Percentiles rank a stretch among this genome's conserved stretches.
phyloP scores from a whole-genome alignment of 2,329 filamentous ascomycete genomes.

The Exutisphaerella laricina region DNA sequence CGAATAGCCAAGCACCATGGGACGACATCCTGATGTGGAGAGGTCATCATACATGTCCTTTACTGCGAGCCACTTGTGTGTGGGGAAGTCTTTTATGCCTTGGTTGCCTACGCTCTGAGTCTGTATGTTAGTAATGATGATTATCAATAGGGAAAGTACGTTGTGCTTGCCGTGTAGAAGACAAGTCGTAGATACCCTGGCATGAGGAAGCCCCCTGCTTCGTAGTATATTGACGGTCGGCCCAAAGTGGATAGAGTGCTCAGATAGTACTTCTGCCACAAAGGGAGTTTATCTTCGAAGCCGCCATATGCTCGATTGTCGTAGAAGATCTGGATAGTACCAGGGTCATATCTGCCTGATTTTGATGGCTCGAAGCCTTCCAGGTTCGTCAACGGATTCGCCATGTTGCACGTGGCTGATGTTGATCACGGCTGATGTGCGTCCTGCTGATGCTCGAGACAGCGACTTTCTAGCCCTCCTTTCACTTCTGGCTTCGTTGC shows the following conservation, averaged over 20 bases:
- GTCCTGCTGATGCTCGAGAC: neutral
- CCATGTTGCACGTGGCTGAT: neutral
- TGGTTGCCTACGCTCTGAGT: conserved; percentile 29
- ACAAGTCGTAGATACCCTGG: conserved; percentile 28
- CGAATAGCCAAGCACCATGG: conserved; percentile 30
- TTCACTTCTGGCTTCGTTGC: no score
- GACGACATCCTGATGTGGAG: conserved; percentile 28
- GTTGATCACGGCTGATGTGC: neutral
- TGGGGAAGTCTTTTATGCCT: conserved; percentile 29
- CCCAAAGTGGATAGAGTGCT: conserved; percentile 24
- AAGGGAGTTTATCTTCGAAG: conserved; percentile 24
- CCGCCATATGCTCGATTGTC: conserved; percentile 26
- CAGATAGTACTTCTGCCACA: conserved; percentile 25
- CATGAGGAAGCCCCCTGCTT: conserved; percentile 21
- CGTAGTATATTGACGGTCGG: conserved; percentile 20
- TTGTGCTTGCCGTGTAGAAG: conserved; percentile 31
- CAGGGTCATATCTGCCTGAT: conserved; percentile 28
- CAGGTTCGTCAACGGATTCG: conserved; percentile 10
- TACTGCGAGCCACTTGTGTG: conserved; percentile 27
- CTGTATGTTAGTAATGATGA: conserved; percentile 5
- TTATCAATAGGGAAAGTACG: no score
- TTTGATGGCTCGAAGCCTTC: conserved; percentile 24
- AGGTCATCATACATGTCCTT: conserved; percentile 33
- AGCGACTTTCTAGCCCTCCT: no score
- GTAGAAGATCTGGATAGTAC: conserved; percentile 31